Evolutionary conservation across 169 alveolate genomes (phyloP), one percentile per base, ranked within the genome.

Genomic region (Toxoplasma gondii): DNA sequence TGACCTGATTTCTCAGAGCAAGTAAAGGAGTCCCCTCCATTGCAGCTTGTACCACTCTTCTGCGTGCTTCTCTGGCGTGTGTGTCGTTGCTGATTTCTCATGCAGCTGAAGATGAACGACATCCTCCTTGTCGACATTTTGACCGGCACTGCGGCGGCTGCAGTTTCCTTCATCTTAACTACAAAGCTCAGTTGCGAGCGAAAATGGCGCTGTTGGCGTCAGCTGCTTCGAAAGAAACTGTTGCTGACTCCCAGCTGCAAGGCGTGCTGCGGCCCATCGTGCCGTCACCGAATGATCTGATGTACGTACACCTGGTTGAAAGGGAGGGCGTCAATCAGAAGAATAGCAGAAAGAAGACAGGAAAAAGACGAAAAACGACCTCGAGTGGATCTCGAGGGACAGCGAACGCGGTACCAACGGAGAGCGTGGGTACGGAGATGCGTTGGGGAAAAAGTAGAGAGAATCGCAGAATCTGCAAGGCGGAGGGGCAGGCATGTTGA

Each of bases 141-240:
- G 70, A 49, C n/a, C 43, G 49, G 39, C 24, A 45, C 91, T 84
- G 91, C 78, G 91, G 91, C 29, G 91, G 91, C 19, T 84, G 91
- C 44, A 17, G 53, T 16, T 19, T 84, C 45, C 91, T 45, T 31
- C 91, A 84, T 31, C 41, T 45, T 34, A 44, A 45, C n/a, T 84
- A 84, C 78, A 44, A 49, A 2, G 49, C 36, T 22, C 91, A 84
- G 78, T 29, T 84, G 43, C n/a, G 41, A 7, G 78, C 44, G 78
- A 84, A 84, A 38, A 1, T 0, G 45, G 34, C 38, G n/a, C 91
- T 84, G 31, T 36, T 81, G 64, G 38, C 1, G 58, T 24, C 34
- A 58, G 19, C 44, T 17, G 45, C 44, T 16, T 34, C 39, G 27
- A 17, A 24, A 44, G 45, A 74, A 34, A 34, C 44, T 4, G 10